phyloP scores from a whole-genome alignment of 345 rosid genomes.

The Nephelium lappaceum region DNA sequence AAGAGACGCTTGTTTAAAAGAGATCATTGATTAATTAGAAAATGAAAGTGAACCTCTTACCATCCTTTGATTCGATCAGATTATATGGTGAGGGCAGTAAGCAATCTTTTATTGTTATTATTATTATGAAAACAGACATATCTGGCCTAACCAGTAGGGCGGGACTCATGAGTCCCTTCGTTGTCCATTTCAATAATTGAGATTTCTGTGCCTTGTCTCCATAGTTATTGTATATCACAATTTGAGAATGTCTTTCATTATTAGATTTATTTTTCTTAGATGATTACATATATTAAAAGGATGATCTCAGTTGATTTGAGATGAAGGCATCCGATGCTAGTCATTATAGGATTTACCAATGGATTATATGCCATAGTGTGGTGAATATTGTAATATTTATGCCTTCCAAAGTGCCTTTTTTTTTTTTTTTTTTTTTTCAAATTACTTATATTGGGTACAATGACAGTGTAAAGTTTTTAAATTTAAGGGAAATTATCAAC shows the following conservation, averaged over 20 bases:
- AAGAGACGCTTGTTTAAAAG: conserved; percentile 8
- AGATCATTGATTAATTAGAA: not conserved
- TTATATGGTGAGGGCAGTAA: conserved; percentile 15
- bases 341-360: not conserved
- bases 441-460: too few relatives aligned
- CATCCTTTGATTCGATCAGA: not conserved
- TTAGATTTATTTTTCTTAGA: not conserved
- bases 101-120: conserved; percentile 9
- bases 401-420: too few relatives aligned
- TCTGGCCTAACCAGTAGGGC: conserved; percentile 25
- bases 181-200: conserved; percentile 39
- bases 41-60: conserved; percentile 1
- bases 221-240: not conserved
- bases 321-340: not conserved
- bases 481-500: too few relatives aligned
- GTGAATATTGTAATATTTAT: too few relatives aligned
- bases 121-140: conserved; percentile 18
- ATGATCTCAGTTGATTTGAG: not conserved
- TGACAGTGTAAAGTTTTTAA: too few relatives aligned
- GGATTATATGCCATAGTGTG: too few relatives aligned
- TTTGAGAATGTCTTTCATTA: not conserved
- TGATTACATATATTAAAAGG: not conserved
- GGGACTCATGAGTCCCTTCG: conserved; percentile 10
- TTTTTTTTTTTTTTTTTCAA: too few relatives aligned
- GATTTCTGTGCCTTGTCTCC: not conserved